Conservation (phyloP, 257 asterid genomes). For the Voacanga thouarsii region DNA sequence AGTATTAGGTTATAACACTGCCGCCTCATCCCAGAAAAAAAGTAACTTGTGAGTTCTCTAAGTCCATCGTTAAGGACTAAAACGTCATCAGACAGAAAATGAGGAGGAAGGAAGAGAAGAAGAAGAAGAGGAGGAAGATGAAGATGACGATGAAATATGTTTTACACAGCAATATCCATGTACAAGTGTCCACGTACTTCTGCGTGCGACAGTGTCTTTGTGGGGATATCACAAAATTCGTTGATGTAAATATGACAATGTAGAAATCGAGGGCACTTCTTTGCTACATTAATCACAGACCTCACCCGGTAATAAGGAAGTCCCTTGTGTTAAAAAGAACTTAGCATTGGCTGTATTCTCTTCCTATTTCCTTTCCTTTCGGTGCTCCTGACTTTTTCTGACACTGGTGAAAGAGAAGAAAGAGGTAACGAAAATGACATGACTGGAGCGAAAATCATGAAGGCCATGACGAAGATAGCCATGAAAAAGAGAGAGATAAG, state of each 20-base stretch:
- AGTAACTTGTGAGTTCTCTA: neutral
- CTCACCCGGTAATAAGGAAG: slow-evolving; percentile 20
- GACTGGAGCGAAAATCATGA: slow-evolving; percentile 53
- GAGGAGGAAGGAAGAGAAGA: neutral
- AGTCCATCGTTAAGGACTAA: neutral
- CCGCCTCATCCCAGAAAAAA: neutral
- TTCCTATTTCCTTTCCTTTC: slow-evolving; percentile 27
- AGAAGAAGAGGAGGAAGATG: neutral
- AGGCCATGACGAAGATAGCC: slow-evolving; percentile 9
- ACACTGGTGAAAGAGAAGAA: slow-evolving; percentile 30
- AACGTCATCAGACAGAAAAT: neutral
- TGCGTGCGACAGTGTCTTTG: neutral
- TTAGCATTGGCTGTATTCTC: slow-evolving; percentile 2
- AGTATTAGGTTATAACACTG: no score
- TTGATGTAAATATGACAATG: slow-evolving; percentile 32
- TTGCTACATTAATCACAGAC: slow-evolving; percentile 11
- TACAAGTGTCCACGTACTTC: neutral
- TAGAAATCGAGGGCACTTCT: slow-evolving; percentile 16
- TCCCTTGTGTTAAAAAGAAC: slow-evolving; percentile 4
- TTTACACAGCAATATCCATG: neutral
- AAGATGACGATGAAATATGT: neutral
- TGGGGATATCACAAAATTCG: slow-evolving; percentile 4
- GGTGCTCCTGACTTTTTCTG: slow-evolving; percentile 65
- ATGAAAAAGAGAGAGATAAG: slow-evolving; percentile 5
- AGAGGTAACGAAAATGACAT: slow-evolving; percentile 49